Percentiles rank a stretch among this genome's conserved stretches.
These are phyloP conservation scores for Fragilariopsis cylindrus DNA, from an alignment of 108 stramenopile species.

Conservation along the genomic window DNA sequence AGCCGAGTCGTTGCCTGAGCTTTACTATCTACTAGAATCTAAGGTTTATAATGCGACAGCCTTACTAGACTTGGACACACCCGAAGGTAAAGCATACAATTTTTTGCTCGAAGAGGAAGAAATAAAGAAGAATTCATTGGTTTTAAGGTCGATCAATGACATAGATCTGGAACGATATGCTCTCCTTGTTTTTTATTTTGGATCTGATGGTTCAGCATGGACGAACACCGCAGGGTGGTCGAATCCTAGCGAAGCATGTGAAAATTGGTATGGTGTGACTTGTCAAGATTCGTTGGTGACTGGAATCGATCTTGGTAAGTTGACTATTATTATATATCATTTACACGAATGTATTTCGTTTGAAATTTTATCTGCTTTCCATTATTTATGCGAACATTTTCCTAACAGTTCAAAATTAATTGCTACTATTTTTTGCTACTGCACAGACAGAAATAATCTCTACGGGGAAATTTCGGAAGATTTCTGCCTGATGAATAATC, in stretches of 20 bases:
- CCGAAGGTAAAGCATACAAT: conserved; percentile 42
- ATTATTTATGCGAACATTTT: background rate
- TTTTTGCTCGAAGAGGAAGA: conserved; percentile 11
- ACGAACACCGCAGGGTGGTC: conserved; percentile 43
- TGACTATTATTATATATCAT: background rate
- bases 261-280: conserved; percentile 50
- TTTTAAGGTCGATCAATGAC: background rate
- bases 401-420: background rate
- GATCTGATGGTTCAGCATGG: conserved; percentile 42
- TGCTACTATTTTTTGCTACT: background rate
- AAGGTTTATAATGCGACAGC: background rate
- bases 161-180: conserved; percentile 37
- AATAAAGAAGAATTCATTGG: background rate
- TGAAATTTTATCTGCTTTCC: conserved; percentile 1
- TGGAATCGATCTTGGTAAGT: conserved; percentile 29
- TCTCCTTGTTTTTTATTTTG: conserved; percentile 45
- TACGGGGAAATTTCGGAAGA: conserved; percentile 33
- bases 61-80: conserved; percentile 29
- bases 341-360: conserved; percentile 2
- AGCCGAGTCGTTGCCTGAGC: background rate
- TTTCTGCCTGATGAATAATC: conserved; percentile 23
- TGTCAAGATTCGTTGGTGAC: conserved; percentile 4
- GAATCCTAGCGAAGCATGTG: conserved; percentile 43
- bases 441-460: conserved; percentile 27
- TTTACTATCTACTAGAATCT: conserved; percentile 6